Base-by-base conservation (phyloP, 75 land plant genomes). In the Sequoiadendron giganteum region DNA sequence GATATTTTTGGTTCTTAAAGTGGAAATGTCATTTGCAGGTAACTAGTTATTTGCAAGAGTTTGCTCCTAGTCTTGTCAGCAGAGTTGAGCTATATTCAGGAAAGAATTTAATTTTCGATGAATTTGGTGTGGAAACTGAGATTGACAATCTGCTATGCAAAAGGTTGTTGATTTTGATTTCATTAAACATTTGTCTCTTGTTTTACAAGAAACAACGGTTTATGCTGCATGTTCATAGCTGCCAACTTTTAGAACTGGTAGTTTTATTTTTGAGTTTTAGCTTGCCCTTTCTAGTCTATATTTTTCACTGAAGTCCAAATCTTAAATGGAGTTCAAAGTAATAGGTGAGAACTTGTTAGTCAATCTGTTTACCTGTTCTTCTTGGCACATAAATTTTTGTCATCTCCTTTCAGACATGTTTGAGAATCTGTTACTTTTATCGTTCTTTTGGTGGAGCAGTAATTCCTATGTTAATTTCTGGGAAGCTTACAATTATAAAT, bases 31-130 rank as follows among this genome's bases (percentile, higher is more conserved):
- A 61, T 85, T 55, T 88, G 42, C 94, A 97, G 98, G 96, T 97
- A 76, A 96, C 93, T 65, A 92, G 85, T 65, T 98, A 98, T 90
- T 95, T 97, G 52, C 98, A 96, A 92, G 98, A 95, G 85, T 93
- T 96, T 88, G 98, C 96, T 42, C 99, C 99, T n/a, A 93, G 95
- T 85, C 92, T 97, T 42, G 93, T 91, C 82, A 89, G 90, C 36
- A 91, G 99, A 18, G 96, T 97, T 79, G 94, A 95, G 87, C 89
- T 97, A 73, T 94, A 94, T 89, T 87, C 92, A 55, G 95, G 93
- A 87, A 92, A 91, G 89, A 86, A 87, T 73, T 97, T 98, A 19
- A 94, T 97, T 49, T 97, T 97, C 90, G 96, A 96, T 87, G 90
- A 92, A 80, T 97, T 92, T 88, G 94, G 94, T 21, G 91, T 97